phyloP scores from a whole-genome alignment of 2,329 filamentous ascomycete genomes.

The Cladosporium sp. region DNA sequence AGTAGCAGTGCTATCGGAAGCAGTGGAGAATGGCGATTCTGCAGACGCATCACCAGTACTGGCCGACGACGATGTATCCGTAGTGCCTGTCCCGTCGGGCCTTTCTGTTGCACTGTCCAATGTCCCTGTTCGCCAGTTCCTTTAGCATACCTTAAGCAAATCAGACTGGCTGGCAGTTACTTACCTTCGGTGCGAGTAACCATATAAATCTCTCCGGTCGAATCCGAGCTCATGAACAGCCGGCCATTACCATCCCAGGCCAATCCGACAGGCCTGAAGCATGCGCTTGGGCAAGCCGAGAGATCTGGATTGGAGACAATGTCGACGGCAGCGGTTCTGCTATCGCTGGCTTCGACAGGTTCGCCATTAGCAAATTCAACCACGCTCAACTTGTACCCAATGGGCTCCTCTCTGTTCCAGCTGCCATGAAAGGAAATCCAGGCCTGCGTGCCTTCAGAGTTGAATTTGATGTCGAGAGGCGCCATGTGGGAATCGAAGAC shows the following conservation, averaged over 20 bases:
- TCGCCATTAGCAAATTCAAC: conserved; percentile 43
- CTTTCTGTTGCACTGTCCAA: not conserved
- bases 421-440: conserved; percentile 68
- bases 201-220: conserved; percentile 61
- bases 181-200: conserved; percentile 17
- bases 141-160: not conserved
- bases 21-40: not conserved
- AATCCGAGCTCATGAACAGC: conserved; percentile 58
- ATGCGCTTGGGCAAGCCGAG: conserved; percentile 48
- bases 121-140: not conserved
- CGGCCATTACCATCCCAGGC: conserved; percentile 46
- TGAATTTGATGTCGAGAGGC: conserved; percentile 66
- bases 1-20: not conserved
- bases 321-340: conserved; percentile 42
- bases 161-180: not conserved
- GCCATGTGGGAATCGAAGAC: conserved; percentile 63
- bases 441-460: conserved; percentile 49
- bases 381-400: conserved; percentile 46
- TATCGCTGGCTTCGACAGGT: conserved; percentile 39
- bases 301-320: conserved; percentile 53
- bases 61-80: not conserved
- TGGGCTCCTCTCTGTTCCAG: conserved; percentile 49
- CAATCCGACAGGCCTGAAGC: conserved; percentile 59
- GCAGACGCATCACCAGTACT: not conserved
- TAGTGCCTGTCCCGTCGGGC: not conserved